Percentiles rank a stretch among this genome's conserved stretches.
Evolutionary conservation across 768 basidiomycete species (phyloP).

Genomic region (Clitopilus passeckerianus): DNA sequence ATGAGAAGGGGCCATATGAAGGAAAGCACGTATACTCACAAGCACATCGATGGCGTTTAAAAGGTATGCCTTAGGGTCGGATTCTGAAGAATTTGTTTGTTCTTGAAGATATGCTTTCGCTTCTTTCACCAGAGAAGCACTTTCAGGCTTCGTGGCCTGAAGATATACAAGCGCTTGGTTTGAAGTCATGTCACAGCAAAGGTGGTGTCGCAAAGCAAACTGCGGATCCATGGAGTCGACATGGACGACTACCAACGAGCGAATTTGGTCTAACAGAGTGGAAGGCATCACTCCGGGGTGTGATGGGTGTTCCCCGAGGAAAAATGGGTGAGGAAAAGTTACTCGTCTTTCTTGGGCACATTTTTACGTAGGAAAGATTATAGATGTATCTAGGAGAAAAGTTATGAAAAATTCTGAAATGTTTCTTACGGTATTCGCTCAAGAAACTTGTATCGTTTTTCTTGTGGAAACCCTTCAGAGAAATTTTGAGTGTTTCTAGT

Average conservation of each 20-base stretch:
- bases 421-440: no score
- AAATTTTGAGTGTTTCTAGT: no score
- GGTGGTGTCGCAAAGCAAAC: conserved; percentile 27
- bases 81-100: conserved; percentile 7
- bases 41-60: conserved; percentile 32
- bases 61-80: conserved; percentile 17
- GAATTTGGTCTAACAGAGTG: conserved; percentile 31
- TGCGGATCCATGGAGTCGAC: conserved; percentile 45
- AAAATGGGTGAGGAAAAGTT: no score
- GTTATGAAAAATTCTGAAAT: no score
- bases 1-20: not conserved
- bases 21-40: conserved; percentile 17
- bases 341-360: no score
- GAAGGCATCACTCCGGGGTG: not conserved
- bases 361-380: no score
- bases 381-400: no score
- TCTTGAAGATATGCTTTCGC: conserved; percentile 25
- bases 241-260: conserved; percentile 30
- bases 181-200: conserved; percentile 44
- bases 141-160: conserved; percentile 26
- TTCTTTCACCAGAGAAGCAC: conserved; percentile 21
- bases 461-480: no score
- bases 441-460: no score
- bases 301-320: not conserved
- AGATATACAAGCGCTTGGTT: conserved; percentile 41